Base-by-base conservation (phyloP, 73 alveolate genomes). In the Paraurostyla sp. region DNA sequence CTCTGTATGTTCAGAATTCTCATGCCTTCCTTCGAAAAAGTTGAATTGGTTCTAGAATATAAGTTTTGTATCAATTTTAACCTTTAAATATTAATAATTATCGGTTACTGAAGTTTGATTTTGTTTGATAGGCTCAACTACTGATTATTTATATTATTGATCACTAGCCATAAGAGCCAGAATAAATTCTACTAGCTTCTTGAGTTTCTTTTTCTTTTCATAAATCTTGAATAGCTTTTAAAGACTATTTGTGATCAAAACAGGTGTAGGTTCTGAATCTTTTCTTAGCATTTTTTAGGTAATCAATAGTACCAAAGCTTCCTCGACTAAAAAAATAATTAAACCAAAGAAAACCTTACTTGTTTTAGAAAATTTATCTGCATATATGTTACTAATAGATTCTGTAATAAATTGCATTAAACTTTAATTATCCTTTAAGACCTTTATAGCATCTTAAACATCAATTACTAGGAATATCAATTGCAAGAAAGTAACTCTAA, bases 221-320 rank as follows among this genome's bases (percentile, higher is more conserved):
- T 50, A 45, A 27, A 81, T 81, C 16, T n/a, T 52, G 13, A 58
- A 30, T 0, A 81, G 58, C 83, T 81, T 81, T 13, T 29, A 46
- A 46, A 57, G 36, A 51, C 71, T 38, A 27, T 36, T 81, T 81
- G 81, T 38, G 11, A 81, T n/a, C 0, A 83, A 33, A 13, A 33
- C 76, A 16, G 84, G 84, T n/a, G 76, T 83, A n/a, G 76, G 73
- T 27, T 83, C 75, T 22, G 92, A 20, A 40, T 83, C 92, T 45
- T 83, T 65, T 49, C 69, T 40, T 0, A 83, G 59, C 84, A 83
- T n/a, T 49, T 83, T 83, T 35, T 83, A 25, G 45, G 85, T 63
- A 23, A 83, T 45, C 41, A 65, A 45, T 20, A 83, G 32, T 27
- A 83, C 25, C 22, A 83, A 18, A 22, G 75, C 59, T 63, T 83